Percentiles rank a stretch among this genome's conserved stretches.
Conservation (phyloP, 768 basidiomycete species). For the Cyclocybe cylindracea region DNA sequence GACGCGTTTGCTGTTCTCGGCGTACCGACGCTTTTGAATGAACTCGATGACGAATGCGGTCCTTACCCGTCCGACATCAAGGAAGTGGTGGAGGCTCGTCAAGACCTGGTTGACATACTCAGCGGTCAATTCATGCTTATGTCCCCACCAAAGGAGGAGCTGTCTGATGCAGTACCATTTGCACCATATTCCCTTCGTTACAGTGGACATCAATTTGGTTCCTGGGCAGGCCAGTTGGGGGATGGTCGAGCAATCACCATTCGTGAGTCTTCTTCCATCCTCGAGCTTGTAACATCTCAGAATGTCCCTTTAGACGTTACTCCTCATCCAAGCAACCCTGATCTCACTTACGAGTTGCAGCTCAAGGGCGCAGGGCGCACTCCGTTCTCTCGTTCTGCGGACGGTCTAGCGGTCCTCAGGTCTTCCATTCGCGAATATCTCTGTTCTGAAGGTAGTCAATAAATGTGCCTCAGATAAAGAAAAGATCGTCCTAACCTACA, state of each 20-base stretch:
- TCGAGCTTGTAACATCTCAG: constrained; percentile 1
- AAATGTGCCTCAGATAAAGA: background rate
- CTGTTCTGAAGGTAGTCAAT: constrained; percentile 75
- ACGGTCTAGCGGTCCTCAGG: constrained; percentile 93
- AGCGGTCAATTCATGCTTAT: constrained; percentile 77
- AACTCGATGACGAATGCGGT: constrained; percentile 36
- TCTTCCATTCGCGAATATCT: constrained; percentile 94
- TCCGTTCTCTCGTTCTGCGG: constrained; percentile 89
- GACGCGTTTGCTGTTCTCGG: constrained; percentile 76
- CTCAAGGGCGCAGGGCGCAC: constrained; percentile 95
- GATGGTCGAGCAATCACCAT: constrained; percentile 96
- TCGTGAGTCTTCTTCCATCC: constrained; percentile 28
- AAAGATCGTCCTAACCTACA: background rate
- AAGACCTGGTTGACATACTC: constrained; percentile 80
- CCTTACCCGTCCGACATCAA: constrained; percentile 27
- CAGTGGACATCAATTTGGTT: constrained; percentile 88
- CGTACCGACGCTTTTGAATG: constrained; percentile 50
- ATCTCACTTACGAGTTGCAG: constrained; percentile 78
- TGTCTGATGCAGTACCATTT: constrained; percentile 33
- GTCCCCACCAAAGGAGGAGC: constrained; percentile 31
- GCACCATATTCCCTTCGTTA: constrained; percentile 90
- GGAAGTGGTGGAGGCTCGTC: constrained; percentile 47
- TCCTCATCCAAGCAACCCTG: constrained; percentile 60
- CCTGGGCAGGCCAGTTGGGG: constrained; percentile 93
- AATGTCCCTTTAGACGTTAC: constrained; percentile 61